These are phyloP conservation scores for Annona cherimola DNA, from an alignment of 164 flowering plant genomes.

Conservation along the genomic window DNA sequence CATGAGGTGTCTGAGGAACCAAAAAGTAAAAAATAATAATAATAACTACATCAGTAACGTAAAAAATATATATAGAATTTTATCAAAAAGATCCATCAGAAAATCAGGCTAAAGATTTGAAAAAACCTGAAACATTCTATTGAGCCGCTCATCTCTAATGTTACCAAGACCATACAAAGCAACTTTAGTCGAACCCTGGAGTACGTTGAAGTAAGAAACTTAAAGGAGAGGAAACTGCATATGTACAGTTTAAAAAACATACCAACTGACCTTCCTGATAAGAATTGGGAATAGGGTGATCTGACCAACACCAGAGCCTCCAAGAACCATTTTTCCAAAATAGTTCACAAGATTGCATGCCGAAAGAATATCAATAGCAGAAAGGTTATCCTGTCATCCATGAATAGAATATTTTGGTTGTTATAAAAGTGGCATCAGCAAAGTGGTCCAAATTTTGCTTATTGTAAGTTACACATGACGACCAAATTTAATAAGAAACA, in stretches of 20 bases:
- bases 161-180: conserved; percentile 98
- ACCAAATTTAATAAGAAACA: no score
- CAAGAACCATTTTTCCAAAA: conserved; percentile 96
- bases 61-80: not conserved
- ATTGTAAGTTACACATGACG: no score
- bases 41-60: not conserved
- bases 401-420: conserved; percentile 9
- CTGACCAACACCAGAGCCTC: conserved; percentile 99
- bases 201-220: conserved; percentile 7
- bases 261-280: conserved; percentile 69
- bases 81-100: not conserved
- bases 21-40: conserved; percentile 6
- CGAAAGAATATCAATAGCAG: conserved; percentile 94
- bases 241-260: not conserved
- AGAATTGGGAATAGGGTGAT: conserved; percentile 84
- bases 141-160: conserved; percentile 93
- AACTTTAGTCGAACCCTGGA: conserved; percentile 88
- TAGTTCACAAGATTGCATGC: conserved; percentile 98
- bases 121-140: conserved; percentile 96
- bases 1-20: conserved; percentile 82
- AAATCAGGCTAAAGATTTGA: conserved; percentile 1
- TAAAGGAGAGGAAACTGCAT: not conserved
- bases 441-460: no score
- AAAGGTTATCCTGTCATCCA: conserved; percentile 82
- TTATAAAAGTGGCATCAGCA: not conserved